Evolutionary conservation across 2,329 filamentous ascomycete genomes (phyloP).

Genomic region (Cladosporium oxysporum): DNA sequence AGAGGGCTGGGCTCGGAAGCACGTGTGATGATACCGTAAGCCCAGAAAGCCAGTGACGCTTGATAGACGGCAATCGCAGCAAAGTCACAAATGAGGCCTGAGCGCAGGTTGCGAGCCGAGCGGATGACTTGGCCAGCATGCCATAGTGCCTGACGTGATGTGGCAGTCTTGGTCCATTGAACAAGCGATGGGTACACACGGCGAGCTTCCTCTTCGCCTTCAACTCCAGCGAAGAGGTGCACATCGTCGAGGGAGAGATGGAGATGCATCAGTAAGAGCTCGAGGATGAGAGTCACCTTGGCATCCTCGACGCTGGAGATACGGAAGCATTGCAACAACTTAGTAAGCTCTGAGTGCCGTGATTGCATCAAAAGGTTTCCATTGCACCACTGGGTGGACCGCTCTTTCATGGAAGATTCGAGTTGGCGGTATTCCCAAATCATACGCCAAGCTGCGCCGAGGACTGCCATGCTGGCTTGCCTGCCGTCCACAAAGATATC

Average conservation of each 20-base stretch:
- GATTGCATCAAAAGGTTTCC: conserved; percentile 47
- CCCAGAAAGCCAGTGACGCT: conserved; percentile 68
- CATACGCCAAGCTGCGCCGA: conserved; percentile 66
- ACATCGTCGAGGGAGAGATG: conserved; percentile 66
- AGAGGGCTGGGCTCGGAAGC: conserved; percentile 45
- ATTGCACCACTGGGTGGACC: conserved; percentile 45
- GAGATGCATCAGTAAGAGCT: conserved; percentile 63
- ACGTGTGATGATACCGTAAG: conserved; percentile 59
- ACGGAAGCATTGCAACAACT: conserved; percentile 56
- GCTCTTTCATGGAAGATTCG: conserved; percentile 53
- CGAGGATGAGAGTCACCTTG: conserved; percentile 43
- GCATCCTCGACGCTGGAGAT: conserved; percentile 41
- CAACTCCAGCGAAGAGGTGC: conserved; percentile 67
- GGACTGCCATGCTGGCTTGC: conserved; percentile 59
- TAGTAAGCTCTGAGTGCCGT: conserved; percentile 64
- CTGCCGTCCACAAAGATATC: conserved; percentile 58
- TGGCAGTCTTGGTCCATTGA: conserved; percentile 58
- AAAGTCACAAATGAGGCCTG: conserved; percentile 55
- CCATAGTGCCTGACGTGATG: conserved; percentile 64
- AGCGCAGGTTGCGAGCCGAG: conserved; percentile 52
- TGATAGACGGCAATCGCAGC: conserved; percentile 70
- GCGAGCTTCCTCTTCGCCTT: conserved; percentile 66
- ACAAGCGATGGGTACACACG: conserved; percentile 60
- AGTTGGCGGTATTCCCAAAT: conserved; percentile 68
- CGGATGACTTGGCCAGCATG: conserved; percentile 68